Evolutionary conservation across 176 grass and related monocot species (phyloP).

Genomic region (Bonia amplexicaulis): DNA sequence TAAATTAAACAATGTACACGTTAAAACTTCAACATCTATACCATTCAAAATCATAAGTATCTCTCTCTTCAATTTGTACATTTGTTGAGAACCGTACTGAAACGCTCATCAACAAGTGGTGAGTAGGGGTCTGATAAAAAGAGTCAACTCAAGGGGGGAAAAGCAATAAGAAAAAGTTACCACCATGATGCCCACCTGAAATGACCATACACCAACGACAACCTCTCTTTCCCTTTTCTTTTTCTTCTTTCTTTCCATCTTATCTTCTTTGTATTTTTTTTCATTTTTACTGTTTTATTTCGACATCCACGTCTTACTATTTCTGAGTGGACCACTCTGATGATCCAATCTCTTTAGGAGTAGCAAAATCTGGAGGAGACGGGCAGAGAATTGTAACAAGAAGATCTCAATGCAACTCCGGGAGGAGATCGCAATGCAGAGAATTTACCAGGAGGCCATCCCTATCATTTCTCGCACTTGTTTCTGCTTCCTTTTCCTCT

Average conservation of each 20-base stretch:
- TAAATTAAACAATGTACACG: no score
- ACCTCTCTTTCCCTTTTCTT: neutral
- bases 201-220: slow-evolving; percentile 29
- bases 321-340: neutral
- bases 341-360: neutral
- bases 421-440: neutral
- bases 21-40: no score
- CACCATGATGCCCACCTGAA: neutral
- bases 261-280: neutral
- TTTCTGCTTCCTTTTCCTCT: neutral
- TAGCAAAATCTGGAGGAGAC: neutral
- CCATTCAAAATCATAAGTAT: no score
- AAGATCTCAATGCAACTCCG: neutral
- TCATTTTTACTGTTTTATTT: neutral
- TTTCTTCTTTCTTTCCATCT: neutral
- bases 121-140: neutral
- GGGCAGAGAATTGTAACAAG: neutral
- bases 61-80: neutral
- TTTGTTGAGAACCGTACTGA: neutral
- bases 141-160: neutral
- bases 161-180: neutral
- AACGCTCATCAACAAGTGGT: neutral
- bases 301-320: neutral
- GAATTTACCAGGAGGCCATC: neutral
- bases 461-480: neutral